Base-by-base conservation (phyloP, 148 eudicot species). In the Limonium bicolor region DNA sequence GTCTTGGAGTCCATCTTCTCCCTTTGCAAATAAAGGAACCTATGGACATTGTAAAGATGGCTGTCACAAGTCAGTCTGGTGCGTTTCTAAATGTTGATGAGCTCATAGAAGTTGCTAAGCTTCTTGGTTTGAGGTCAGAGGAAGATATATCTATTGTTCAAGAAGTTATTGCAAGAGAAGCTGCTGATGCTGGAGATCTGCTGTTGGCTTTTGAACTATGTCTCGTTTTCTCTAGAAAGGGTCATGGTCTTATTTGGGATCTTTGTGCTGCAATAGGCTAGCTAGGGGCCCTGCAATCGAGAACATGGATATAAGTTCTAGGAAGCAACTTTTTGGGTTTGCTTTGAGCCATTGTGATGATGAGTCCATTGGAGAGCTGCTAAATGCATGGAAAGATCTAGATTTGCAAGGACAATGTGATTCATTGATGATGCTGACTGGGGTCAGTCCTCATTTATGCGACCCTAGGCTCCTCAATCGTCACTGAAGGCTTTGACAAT, bases 91-190 rank as follows among this genome's bases (percentile, higher is more conserved):
- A 85, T 55, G 88, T 85, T 45, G 99, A 90, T 66, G 99, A 85
- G 63, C 58, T 90, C 33, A 67, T 85, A 58, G 95, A 80, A 63
- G 65, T 78, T 36, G 95, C 94, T 67, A 90, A 78, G 47, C 94
- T 90, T 64, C 87, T 90, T 50, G 99, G 99, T 33, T 65, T 90
- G 57, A 73, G 64, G 61, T 81, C 99, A 50, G 85, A 73, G 54
- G 95, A 78, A 60, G 85, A 81, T 33, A 73, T n/a, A 53, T 70
- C 78, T 45, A 61, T 72, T 36, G 88, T 85, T 48, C 94, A 90
- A 66, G 95, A 80, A 78, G 99, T 88, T 55, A 76, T 90, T 55
- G 94, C 99, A 20, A 79, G 99, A 65, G 95, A 90, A 66, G 99
- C 99, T 58, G 99, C 94, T 51, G 81, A 77, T 62, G 84, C 94